These are phyloP conservation scores for Alliaria petiolata DNA, from an alignment of 345 rosid species.

Conservation along the genomic window DNA sequence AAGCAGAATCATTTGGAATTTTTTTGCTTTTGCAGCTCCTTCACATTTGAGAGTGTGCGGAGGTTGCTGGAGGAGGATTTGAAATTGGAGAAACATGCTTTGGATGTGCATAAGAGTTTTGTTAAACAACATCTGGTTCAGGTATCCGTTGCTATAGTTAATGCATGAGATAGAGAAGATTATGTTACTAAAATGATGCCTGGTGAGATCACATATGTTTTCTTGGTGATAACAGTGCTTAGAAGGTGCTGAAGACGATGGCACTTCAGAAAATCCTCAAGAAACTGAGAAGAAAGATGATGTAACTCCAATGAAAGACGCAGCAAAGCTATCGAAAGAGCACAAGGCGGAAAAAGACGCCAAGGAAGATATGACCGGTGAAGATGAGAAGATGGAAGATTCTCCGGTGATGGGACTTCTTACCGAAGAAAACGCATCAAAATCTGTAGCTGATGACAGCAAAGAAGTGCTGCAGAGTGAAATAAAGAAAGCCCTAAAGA, in stretches of 20 bases:
- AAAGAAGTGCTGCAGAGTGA: conserved; percentile 50
- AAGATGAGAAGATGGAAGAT: conserved; percentile 20
- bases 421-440: conserved; percentile 38
- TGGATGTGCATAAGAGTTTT: conserved; percentile 81
- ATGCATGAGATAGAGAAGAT: not conserved
- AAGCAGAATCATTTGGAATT: not conserved
- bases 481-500: conserved; percentile 58
- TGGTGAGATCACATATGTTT: not conserved
- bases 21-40: conserved; percentile 43
- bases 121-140: conserved; percentile 50
- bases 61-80: conserved; percentile 84
- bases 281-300: conserved; percentile 37
- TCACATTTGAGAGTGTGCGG: conserved; percentile 82
- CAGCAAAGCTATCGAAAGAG: conserved; percentile 38
- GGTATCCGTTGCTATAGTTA: not conserved
- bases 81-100: conserved; percentile 54
- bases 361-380: conserved; percentile 32
- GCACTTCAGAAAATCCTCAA: conserved; percentile 45
- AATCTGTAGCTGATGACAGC: conserved; percentile 34
- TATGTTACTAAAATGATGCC: not conserved
- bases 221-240: conserved; percentile 30
- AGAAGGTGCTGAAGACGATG: conserved; percentile 38
- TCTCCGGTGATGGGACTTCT: conserved; percentile 65
- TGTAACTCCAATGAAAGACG: conserved; percentile 31
- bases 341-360: conserved; percentile 36